A percentile compares a stretch with the other conserved stretches of the same genome.
These are phyloP conservation scores for Trichoderma oligosporum DNA, from an alignment of 2,329 filamentous ascomycete species.

Conservation along the genomic window DNA sequence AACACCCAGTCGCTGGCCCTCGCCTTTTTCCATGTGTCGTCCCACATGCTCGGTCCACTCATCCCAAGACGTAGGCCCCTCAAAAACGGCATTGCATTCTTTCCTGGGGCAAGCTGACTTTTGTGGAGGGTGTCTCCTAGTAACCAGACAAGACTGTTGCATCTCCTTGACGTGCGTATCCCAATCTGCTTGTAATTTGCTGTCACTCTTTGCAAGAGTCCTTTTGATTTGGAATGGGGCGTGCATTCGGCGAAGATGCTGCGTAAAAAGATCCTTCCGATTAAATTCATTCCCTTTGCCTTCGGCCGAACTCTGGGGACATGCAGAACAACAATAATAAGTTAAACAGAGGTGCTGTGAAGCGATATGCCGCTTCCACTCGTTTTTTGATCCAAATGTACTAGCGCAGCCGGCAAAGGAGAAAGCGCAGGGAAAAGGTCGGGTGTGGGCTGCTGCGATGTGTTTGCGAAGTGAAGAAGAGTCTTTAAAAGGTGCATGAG, in stretches of 20 bases:
- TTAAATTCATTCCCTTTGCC: conserved; percentile 73
- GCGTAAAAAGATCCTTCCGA: conserved; percentile 91
- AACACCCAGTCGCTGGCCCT: conserved; percentile 54
- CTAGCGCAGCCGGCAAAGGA: conserved; percentile 77
- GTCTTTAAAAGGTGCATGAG: conserved; percentile 63
- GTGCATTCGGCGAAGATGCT: conserved; percentile 94
- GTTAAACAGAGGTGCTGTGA: conserved; percentile 79
- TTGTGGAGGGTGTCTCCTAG: conserved; percentile 65
- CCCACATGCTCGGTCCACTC: conserved; percentile 91
- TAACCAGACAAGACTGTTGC: conserved; percentile 69
- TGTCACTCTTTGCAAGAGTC: conserved; percentile 54
- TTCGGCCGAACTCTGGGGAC: conserved; percentile 50
- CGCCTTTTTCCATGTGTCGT: conserved; percentile 76
- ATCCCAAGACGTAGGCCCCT: conserved; percentile 75
- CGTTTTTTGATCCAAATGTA: conserved; percentile 88
- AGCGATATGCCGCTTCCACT: conserved; percentile 93
- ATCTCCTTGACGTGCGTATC: conserved; percentile 65
- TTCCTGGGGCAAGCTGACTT: conserved; percentile 66
- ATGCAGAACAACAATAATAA: conserved; percentile 62
- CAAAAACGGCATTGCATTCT: conserved; percentile 69
- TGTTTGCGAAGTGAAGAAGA: conserved; percentile 63
- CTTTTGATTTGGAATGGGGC: conserved; percentile 63
- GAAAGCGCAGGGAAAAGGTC: conserved; percentile 81
- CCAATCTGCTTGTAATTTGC: conserved; percentile 59
- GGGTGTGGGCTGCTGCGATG: conserved; percentile 63